Percentiles rank a stretch among this genome's conserved stretches.
Evolutionary conservation across 257 asterid species (phyloP).

Genomic region (Handroanthus guayacan): DNA sequence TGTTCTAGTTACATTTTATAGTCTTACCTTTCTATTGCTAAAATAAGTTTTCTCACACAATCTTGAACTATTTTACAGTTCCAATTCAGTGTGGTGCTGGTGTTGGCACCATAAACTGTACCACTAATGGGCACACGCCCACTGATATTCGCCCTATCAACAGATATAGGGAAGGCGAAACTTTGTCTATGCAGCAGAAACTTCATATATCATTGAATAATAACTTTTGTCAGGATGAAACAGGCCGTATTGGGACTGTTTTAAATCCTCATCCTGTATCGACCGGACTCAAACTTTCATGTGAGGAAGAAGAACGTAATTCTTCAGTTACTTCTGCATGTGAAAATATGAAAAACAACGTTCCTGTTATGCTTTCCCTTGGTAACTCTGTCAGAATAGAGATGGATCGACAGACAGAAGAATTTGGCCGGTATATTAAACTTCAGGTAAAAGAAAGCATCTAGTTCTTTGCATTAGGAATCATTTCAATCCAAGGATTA

Average conservation of each 20-base stretch:
- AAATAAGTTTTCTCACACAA: background rate
- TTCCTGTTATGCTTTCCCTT: constrained; percentile 42
- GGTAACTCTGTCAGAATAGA: constrained; percentile 55
- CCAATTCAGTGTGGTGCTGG: constrained; percentile 52
- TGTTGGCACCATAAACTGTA: constrained; percentile 47
- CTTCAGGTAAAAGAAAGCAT: constrained; percentile 59
- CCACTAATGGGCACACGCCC: constrained; percentile 46
- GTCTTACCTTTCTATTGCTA: constrained; percentile 16
- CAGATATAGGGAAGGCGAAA: constrained; percentile 55
- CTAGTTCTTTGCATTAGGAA: background rate
- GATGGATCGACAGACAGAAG: constrained; percentile 63
- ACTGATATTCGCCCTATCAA: constrained; percentile 45
- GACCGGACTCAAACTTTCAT: constrained; percentile 70
- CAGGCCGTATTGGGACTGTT: constrained; percentile 48
- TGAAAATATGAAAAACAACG: constrained; percentile 45
- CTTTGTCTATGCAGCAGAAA: constrained; percentile 54
- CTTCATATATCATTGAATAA: constrained; percentile 57
- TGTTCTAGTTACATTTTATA: constrained; percentile 10
- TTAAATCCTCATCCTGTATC: constrained; percentile 66
- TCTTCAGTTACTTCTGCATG: constrained; percentile 56
- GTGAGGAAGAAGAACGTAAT: constrained; percentile 66
- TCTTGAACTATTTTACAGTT: constrained; percentile 45
- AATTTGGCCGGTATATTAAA: constrained; percentile 55
- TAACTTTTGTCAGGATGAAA: constrained; percentile 49
- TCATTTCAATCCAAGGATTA: constrained; percentile 4